Base-by-base conservation (phyloP, 805 yeast genomes). In the Metschnikowia sp. region DNA sequence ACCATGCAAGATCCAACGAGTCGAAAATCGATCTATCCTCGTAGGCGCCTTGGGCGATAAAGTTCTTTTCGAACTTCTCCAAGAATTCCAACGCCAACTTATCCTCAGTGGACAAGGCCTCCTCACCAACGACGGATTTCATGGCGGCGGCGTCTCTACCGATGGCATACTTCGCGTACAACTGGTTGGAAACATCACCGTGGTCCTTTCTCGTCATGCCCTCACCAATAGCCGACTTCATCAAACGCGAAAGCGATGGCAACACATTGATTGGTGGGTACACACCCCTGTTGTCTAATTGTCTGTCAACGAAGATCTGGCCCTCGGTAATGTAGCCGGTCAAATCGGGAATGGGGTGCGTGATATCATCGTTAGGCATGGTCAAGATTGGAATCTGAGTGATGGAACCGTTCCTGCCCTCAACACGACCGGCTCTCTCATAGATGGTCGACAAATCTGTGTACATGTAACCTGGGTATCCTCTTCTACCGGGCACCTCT, bases 401-500 rank as follows among this genome's bases (percentile, higher is more conserved):
- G 67, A 94, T 94, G 40, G 99, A 94, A 69, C 99, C 99, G 65
- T 94, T 94, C 77, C 99, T 86, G 58, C 99, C 99, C 76, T 94
- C 99, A 54, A 94, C 98, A 79, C 99, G 88, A 70, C 99, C 99
- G 39, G 99, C 99, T 79, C 99, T 88, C 77, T 94, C 99, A 72
- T 94, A 94, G 64, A 94, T 90, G 44, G 98, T 94, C 43, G 98
- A 88, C 78, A 94, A 88, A 85, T 94, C 99, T 40, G 99, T 94
- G 77, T 94, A 94, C 99, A 94, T 94, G 73, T 94, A 94, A 87
- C 99, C 99, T 56, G 99, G 99, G 74, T 94, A 94, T 79, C 99
- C 99, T 84, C 99, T 90, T 82, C 99, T 90, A 80, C 99, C 99
- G 67, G 99, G 99, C 40, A 94, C 99, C 76, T 95, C 99, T 75